Percentiles rank a stretch among this genome's conserved stretches.
These are phyloP conservation scores for Platanthera zijinensis DNA, from an alignment of 106 monocot species.

Conservation along the genomic window DNA sequence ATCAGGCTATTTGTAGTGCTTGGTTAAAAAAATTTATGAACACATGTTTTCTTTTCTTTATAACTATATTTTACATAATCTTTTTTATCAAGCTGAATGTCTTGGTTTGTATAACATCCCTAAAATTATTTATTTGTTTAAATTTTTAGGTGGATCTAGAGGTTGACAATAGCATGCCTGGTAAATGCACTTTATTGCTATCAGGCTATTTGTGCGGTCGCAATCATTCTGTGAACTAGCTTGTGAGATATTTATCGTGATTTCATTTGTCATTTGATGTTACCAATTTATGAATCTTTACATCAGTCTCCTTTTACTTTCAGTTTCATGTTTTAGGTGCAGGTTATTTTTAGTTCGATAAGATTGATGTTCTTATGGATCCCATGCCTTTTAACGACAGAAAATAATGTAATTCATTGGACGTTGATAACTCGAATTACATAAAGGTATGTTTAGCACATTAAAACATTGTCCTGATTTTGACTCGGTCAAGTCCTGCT, in stretches of 20 bases:
- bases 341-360: conserved; percentile 80
- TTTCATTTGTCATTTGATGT: neutral
- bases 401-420: conserved; percentile 50
- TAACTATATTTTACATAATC: neutral
- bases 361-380: conserved; percentile 78
- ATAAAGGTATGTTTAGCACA: conserved; percentile 29
- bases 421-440: conserved; percentile 39
- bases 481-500: too few relatives aligned
- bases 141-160: conserved; percentile 38
- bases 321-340: conserved; percentile 92
- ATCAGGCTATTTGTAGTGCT: too few relatives aligned
- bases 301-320: conserved; percentile 17
- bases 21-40: neutral
- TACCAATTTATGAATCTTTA: neutral
- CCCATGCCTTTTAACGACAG: conserved; percentile 61
- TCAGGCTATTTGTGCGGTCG: conserved; percentile 85
- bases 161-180: conserved; percentile 33
- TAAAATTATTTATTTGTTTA: neutral
- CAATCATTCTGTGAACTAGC: conserved; percentile 68
- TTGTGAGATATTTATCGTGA: conserved; percentile 39
- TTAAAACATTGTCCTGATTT: too few relatives aligned
- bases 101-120: neutral
- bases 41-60: neutral
- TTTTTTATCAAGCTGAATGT: neutral
- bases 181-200: conserved; percentile 65